These are phyloP conservation scores for Xylaria scruposa DNA, from an alignment of 495 filamentous ascomycete species.

Conservation along the genomic window DNA sequence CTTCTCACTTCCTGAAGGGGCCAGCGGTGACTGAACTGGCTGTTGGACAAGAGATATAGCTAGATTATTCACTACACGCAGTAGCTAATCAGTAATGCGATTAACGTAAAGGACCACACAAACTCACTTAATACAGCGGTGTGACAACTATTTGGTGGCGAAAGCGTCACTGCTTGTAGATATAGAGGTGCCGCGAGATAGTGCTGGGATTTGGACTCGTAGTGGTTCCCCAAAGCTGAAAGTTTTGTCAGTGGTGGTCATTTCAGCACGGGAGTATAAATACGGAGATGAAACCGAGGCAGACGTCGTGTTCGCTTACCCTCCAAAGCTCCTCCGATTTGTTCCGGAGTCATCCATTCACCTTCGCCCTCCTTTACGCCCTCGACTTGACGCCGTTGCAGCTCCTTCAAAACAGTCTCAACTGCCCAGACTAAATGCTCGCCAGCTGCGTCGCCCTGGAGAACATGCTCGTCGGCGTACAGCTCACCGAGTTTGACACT, in stretches of 20 bases:
- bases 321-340: constrained; percentile 76
- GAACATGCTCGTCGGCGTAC: constrained; percentile 67
- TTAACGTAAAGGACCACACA: neutral
- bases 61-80: constrained; percentile 70
- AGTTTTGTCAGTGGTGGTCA: constrained; percentile 19
- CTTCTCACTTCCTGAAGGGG: constrained; percentile 27
- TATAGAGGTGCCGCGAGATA: constrained; percentile 88
- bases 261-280: constrained; percentile 23
- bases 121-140: constrained; percentile 73
- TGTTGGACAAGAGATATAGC: constrained; percentile 71
- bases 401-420: constrained; percentile 77
- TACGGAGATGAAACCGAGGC: constrained; percentile 3
- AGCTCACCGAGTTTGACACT: constrained; percentile 83
- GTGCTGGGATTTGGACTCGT: constrained; percentile 69
- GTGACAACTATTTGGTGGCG: constrained; percentile 59
- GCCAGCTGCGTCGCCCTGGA: constrained; percentile 70
- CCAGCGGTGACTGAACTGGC: constrained; percentile 52
- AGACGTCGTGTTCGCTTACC: constrained; percentile 47
- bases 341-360: constrained; percentile 74
- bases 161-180: constrained; percentile 79
- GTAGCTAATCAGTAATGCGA: constrained; percentile 15
- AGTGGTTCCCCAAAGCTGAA: constrained; percentile 73
- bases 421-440: constrained; percentile 80
- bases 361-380: constrained; percentile 68
- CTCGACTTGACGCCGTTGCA: constrained; percentile 66